Conservation (phyloP, 495 filamentous ascomycete species). For the Thermochaetoides thermophila region DNA sequence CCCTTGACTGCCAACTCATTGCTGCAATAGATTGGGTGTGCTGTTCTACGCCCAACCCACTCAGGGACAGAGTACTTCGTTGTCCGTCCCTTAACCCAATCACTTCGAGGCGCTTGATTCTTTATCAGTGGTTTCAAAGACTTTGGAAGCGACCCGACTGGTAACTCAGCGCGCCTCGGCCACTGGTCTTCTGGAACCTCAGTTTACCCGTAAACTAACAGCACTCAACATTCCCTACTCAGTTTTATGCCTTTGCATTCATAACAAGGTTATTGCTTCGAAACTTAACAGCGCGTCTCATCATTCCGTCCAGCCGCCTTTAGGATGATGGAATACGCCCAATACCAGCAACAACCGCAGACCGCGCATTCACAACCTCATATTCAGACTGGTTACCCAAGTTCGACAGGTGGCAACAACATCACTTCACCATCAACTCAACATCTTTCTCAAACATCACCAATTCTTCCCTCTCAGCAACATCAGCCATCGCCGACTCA, state of each 20-base stretch:
- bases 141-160: constrained; percentile 8
- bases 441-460: constrained; percentile 43
- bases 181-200: too few relatives aligned
- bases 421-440: constrained; percentile 46
- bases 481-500: constrained; percentile 37
- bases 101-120: constrained; percentile 10
- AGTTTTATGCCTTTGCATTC: constrained; percentile 1
- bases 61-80: constrained; percentile 33
- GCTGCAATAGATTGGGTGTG: constrained; percentile 42
- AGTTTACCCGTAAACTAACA: too few relatives aligned
- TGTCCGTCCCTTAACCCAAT: constrained; percentile 29
- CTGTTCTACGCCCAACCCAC: constrained; percentile 37
- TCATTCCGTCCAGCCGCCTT: too few relatives aligned
- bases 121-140: constrained; percentile 14
- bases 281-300: constrained; percentile 9
- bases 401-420: constrained; percentile 41
- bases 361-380: constrained; percentile 35
- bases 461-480: constrained; percentile 46
- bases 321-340: constrained; percentile 57
- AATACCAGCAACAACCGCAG: constrained; percentile 47
- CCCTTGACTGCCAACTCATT: constrained; percentile 43
- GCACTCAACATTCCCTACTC: too few relatives aligned
- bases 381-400: constrained; percentile 30
- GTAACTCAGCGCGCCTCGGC: constrained; percentile 8
- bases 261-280: constrained; percentile 7